A percentile compares a stretch with the other conserved stretches of the same genome.
Conservation (phyloP, 768 basidiomycete species). For the Russula sp. region DNA sequence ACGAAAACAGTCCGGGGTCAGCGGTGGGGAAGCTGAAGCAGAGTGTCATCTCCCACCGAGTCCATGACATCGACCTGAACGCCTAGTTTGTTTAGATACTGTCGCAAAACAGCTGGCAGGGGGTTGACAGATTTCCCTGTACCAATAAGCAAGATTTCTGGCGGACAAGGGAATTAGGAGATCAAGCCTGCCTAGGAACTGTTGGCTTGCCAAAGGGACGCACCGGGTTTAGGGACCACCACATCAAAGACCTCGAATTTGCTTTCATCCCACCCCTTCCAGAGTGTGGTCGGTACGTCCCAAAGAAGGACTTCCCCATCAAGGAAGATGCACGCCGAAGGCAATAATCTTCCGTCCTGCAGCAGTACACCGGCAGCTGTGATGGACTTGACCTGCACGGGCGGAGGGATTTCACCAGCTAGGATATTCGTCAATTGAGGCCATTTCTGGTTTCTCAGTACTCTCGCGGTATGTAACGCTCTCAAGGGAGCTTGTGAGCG, state of each 20-base stretch:
- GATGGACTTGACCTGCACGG: constrained; percentile 67
- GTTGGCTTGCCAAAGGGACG: constrained; percentile 22
- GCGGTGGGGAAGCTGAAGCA: not conserved
- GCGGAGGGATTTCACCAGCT: constrained; percentile 56
- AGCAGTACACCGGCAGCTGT: constrained; percentile 58
- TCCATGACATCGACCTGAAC: constrained; percentile 89
- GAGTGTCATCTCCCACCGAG: constrained; percentile 40
- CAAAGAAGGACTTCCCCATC: constrained; percentile 85
- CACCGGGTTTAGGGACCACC: constrained; percentile 82
- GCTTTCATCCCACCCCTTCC: constrained; percentile 65
- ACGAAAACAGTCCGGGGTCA: not conserved
- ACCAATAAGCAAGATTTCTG: constrained; percentile 87
- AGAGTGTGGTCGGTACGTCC: constrained; percentile 64
- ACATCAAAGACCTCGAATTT: constrained; percentile 77
- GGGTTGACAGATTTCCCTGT: constrained; percentile 69
- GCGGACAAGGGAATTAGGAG: not conserved
- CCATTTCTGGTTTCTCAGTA: constrained; percentile 16
- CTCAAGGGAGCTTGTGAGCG: constrained; percentile 8
- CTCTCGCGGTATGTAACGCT: constrained; percentile 10
- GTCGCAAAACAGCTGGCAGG: constrained; percentile 58
- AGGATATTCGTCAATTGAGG: constrained; percentile 58
- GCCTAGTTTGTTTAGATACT: constrained; percentile 65
- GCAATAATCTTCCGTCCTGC: constrained; percentile 69
- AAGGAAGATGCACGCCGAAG: constrained; percentile 74
- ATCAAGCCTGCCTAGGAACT: not conserved